Conservation (phyloP, 805 yeast species). For the Scheffersomyces spartinae region DNA sequence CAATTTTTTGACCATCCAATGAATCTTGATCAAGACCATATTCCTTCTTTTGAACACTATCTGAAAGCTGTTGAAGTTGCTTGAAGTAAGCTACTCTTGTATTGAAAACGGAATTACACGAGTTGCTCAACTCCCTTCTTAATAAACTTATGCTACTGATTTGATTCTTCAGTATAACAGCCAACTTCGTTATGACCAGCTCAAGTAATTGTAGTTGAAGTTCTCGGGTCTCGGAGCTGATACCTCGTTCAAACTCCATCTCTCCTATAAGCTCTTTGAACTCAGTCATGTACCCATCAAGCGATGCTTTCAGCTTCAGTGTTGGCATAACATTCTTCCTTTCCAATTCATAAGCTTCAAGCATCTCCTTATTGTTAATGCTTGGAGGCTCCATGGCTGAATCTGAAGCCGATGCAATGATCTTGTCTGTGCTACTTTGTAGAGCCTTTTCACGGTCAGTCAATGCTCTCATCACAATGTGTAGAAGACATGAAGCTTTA, state of each 20-base stretch:
- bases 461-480: conserved; percentile 37
- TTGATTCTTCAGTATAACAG: too few relatives aligned
- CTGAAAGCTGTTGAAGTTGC: conserved; percentile 79
- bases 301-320: conserved; percentile 11
- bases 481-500: conserved; percentile 46
- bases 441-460: conserved; percentile 31
- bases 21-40: not conserved
- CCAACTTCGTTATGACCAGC: too few relatives aligned
- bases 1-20: too few relatives aligned
- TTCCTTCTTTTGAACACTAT: conserved; percentile 37
- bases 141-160: too few relatives aligned
- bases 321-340: conserved; percentile 11
- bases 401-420: conserved; percentile 5
- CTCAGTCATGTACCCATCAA: conserved; percentile 19
- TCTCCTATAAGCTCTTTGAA: conserved; percentile 14
- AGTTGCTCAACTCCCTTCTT: too few relatives aligned
- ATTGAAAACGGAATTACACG: conserved; percentile 63
- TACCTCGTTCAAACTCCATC: conserved; percentile 7
- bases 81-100: conserved; percentile 72
- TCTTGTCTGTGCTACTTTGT: conserved; percentile 11
- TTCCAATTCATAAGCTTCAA: conserved; percentile 7
- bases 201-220: conserved; percentile 10
- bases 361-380: conserved; percentile 12
- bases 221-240: conserved; percentile 2
- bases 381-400: conserved; percentile 3